Evolutionary conservation across 2,329 filamentous ascomycete genomes (phyloP).

Genomic region (Alternaria arbusti): DNA sequence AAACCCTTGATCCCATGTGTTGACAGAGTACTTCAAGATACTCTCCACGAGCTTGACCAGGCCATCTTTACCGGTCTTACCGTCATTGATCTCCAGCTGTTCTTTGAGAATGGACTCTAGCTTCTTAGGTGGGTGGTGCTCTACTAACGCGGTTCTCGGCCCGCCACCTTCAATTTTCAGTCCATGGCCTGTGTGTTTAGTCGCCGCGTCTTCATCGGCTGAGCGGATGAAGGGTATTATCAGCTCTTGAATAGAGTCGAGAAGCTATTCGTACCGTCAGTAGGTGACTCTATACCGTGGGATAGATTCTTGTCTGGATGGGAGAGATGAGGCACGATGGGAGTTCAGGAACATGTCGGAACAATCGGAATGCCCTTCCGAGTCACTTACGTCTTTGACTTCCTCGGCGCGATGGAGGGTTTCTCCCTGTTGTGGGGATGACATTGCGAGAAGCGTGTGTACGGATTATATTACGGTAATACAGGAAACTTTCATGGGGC

Average conservation of each 20-base stretch:
- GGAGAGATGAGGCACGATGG: background rate
- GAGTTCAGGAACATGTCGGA: slow-evolving; percentile 12
- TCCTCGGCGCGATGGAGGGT: slow-evolving; percentile 45
- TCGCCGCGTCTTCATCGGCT: slow-evolving; percentile 69
- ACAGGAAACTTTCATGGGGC: background rate
- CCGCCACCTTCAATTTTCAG: slow-evolving; percentile 68
- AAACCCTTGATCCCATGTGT: slow-evolving; percentile 98
- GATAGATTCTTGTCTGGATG: background rate
- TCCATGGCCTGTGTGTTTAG: slow-evolving; percentile 63
- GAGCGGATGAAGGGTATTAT: slow-evolving; percentile 73
- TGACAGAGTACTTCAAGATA: slow-evolving; percentile 85
- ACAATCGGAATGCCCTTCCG: background rate
- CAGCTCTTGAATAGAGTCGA: slow-evolving; percentile 65
- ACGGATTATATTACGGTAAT: background rate
- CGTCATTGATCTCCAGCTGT: slow-evolving; percentile 45
- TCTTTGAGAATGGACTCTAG: slow-evolving; percentile 48
- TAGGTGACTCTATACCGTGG: too few species aligned
- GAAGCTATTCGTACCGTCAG: background rate
- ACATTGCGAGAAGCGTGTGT: background rate
- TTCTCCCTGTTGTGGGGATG: slow-evolving; percentile 13
- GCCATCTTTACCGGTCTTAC: slow-evolving; percentile 52
- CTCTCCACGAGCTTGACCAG: slow-evolving; percentile 63
- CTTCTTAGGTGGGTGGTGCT: slow-evolving; percentile 53
- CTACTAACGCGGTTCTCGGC: slow-evolving; percentile 53
- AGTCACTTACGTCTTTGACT: slow-evolving; percentile 46